A percentile compares a stretch with the other conserved stretches of the same genome.
phyloP scores from a whole-genome alignment of 306 rosid genomes.

The Vigna mungo region DNA sequence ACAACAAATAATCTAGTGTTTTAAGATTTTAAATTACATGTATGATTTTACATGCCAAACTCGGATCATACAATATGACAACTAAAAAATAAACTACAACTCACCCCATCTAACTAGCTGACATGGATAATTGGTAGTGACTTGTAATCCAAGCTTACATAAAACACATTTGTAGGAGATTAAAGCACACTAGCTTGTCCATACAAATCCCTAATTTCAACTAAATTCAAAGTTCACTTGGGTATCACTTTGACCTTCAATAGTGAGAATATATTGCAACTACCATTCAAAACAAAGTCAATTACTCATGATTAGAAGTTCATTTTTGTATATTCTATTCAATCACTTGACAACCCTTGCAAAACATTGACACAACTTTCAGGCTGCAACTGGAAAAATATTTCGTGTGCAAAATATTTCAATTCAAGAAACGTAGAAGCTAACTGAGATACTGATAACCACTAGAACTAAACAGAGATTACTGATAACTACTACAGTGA shows the following conservation, averaged over 20 bases:
- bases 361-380: constrained; percentile 14
- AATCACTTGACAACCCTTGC: background rate
- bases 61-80: constrained; percentile 3
- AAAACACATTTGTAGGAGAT: background rate
- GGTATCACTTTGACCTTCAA: background rate
- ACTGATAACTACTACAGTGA: constrained; percentile 21
- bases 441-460: constrained; percentile 19
- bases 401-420: background rate
- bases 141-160: background rate
- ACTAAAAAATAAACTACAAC: background rate
- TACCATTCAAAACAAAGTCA: constrained; percentile 2
- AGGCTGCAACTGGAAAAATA: constrained; percentile 20
- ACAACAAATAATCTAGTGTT: background rate
- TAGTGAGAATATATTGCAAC: constrained; percentile 2
- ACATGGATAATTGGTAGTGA: background rate
- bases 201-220: constrained; percentile 9
- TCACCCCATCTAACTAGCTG: background rate
- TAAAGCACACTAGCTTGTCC: background rate
- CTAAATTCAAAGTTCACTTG: constrained; percentile 1
- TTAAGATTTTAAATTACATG: background rate
- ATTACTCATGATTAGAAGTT: background rate
- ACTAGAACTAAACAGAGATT: constrained; percentile 9
- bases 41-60: background rate
- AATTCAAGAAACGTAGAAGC: constrained; percentile 15
- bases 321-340: background rate